These are phyloP conservation scores for Candida maris DNA, from an alignment of 805 yeast species.

Conservation along the genomic window DNA sequence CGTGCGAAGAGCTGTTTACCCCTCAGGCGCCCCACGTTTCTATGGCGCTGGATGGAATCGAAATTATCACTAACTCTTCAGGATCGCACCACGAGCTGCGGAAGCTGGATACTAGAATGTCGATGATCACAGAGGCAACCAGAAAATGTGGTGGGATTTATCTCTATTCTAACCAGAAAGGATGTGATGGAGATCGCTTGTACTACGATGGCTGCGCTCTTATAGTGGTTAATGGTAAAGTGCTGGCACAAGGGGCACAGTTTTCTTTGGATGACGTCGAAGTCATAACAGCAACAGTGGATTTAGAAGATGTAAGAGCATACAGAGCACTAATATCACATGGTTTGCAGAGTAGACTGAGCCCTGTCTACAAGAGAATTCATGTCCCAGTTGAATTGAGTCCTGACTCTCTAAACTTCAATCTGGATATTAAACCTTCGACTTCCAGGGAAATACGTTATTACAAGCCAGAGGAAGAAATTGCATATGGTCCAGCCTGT, in stretches of 20 bases:
- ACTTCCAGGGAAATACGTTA: conserved; percentile 47
- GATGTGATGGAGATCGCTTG: conserved; percentile 96
- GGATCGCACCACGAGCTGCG: conserved; percentile 98
- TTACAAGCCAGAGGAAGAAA: conserved; percentile 90
- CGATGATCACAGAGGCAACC: conserved; percentile 87
- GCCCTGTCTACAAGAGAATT: conserved; percentile 49
- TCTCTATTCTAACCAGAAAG: conserved; percentile 89
- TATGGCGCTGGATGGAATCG: conserved; percentile 95
- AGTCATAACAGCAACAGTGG: conserved; percentile 92
- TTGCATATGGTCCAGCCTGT: conserved; percentile 97
- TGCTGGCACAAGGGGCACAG: conserved; percentile 92
- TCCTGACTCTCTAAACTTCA: conserved; percentile 55
- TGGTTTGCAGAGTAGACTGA: conserved; percentile 58
- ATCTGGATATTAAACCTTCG: conserved; percentile 61
- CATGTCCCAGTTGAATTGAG: conserved; percentile 64
- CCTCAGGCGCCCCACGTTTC: conserved; percentile 93
- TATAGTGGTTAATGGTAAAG: conserved; percentile 86
- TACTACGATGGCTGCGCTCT: conserved; percentile 97
- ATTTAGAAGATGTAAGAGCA: conserved; percentile 83
- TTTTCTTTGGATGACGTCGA: conserved; percentile 89
- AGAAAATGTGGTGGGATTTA: conserved; percentile 96
- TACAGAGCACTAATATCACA: conserved; percentile 74
- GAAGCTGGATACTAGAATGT: conserved; percentile 79
- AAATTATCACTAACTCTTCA: conserved; percentile 89
- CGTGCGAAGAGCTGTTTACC: conserved; percentile 96